A percentile compares a stretch with the other conserved stretches of the same genome.
Conservation (phyloP, 2,329 filamentous ascomycete genomes). For the Gaeumannomyces sp. region DNA sequence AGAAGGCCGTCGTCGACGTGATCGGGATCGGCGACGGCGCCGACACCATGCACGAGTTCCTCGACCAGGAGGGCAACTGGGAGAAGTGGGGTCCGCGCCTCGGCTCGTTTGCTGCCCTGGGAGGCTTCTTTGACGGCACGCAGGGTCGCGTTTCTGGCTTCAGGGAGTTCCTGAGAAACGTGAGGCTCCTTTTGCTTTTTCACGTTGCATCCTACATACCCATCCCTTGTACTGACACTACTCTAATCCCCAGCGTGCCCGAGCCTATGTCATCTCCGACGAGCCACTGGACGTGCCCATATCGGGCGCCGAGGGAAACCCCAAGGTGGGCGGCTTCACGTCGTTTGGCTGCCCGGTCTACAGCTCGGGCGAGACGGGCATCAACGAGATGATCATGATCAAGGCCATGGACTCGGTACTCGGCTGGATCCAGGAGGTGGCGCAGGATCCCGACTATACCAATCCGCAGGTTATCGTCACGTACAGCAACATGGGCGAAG, state of each 20-base stretch:
- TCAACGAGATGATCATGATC: constrained; percentile 60
- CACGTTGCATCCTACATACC: constrained; percentile 4
- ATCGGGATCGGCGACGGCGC: constrained; percentile 66
- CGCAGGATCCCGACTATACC: constrained; percentile 17
- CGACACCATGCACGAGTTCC: constrained; percentile 48
- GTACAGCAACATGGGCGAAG: constrained; percentile 14
- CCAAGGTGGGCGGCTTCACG: constrained; percentile 30
- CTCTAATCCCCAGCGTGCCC: constrained; percentile 39
- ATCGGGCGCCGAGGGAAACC: constrained; percentile 44
- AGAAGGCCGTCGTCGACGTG: constrained; percentile 57
- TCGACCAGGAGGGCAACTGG: constrained; percentile 52
- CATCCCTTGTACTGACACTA: constrained; percentile 20
- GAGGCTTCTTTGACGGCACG: constrained; percentile 34
- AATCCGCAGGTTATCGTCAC: constrained; percentile 19
- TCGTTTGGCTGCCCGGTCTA: constrained; percentile 59
- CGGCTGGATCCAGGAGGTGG: constrained; percentile 22
- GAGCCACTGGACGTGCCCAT: constrained; percentile 48
- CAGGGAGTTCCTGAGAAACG: constrained; percentile 44
- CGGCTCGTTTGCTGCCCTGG: constrained; percentile 43
- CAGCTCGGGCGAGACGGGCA: constrained; percentile 59
- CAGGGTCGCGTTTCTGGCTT: constrained; percentile 38
- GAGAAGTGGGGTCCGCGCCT: constrained; percentile 34
- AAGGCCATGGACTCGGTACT: constrained; percentile 21
- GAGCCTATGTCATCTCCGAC: constrained; percentile 53
- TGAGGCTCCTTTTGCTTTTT: constrained; percentile 23